phyloP scores from a whole-genome alignment of 1,139 yeast species.

The Yamadazyma mexicana region DNA sequence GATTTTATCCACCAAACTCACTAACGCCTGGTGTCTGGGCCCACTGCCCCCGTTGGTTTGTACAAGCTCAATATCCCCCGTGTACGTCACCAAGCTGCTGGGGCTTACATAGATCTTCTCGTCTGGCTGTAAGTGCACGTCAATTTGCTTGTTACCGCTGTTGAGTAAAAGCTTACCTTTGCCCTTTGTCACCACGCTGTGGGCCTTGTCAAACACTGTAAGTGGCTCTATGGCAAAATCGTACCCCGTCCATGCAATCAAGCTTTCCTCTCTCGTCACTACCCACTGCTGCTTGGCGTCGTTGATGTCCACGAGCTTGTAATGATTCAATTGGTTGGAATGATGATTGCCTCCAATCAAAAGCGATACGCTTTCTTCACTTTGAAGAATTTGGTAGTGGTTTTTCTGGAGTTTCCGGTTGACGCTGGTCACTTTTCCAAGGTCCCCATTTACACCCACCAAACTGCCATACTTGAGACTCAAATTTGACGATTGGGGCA shows the following conservation, averaged over 20 bases:
- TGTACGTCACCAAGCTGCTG: slow-evolving; percentile 35
- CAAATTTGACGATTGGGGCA: slow-evolving; percentile 36
- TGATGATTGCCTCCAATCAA: slow-evolving; percentile 26
- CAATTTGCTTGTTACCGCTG: slow-evolving; percentile 34
- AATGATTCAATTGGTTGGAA: slow-evolving; percentile 20
- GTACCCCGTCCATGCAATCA: slow-evolving; percentile 50
- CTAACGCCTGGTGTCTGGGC: not conserved
- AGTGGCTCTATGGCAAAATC: slow-evolving; percentile 25
- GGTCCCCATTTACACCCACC: slow-evolving; percentile 37
- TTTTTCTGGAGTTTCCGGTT: slow-evolving; percentile 18
- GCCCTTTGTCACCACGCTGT: slow-evolving; percentile 28
- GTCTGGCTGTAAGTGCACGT: slow-evolving; percentile 26
- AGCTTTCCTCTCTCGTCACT: slow-evolving; percentile 27
- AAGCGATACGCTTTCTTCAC: slow-evolving; percentile 27
- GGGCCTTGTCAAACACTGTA: slow-evolving; percentile 18
- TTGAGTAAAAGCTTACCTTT: slow-evolving; percentile 38
- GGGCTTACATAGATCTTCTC: slow-evolving; percentile 40
- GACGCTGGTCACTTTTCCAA: slow-evolving; percentile 18
- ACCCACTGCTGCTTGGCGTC: slow-evolving; percentile 31
- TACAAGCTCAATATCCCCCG: slow-evolving; percentile 1
- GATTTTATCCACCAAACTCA: not conserved
- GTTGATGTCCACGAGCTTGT: slow-evolving; percentile 24
- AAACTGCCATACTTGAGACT: slow-evolving; percentile 32
- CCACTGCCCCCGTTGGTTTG: not conserved
- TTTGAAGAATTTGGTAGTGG: slow-evolving; percentile 27